Conservation (phyloP, 2,329 filamentous ascomycete genomes). For the Achaetomium macrosporum region DNA sequence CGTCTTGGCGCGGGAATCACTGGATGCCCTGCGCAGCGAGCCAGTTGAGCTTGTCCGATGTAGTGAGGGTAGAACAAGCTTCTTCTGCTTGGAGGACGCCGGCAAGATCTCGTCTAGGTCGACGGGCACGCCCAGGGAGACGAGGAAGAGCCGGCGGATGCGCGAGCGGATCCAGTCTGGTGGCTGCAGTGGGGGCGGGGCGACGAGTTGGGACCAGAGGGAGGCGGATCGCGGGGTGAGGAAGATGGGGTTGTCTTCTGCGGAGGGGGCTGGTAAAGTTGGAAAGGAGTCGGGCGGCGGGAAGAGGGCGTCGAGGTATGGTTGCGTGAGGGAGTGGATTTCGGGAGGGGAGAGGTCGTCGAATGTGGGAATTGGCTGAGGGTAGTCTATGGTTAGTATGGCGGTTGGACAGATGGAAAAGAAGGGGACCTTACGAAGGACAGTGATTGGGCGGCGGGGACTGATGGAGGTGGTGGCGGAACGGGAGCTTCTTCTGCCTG, state of each 20-base stretch:
- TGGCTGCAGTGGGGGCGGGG: conserved; percentile 87
- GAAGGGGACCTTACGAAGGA: conserved; percentile 26
- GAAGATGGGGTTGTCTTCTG: conserved; percentile 61
- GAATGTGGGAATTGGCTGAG: conserved; percentile 60
- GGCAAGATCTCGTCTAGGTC: conserved; percentile 96
- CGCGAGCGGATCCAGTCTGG: conserved; percentile 97
- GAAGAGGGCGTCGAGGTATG: conserved; percentile 63
- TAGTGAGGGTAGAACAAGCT: conserved; percentile 85
- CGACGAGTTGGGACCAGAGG: conserved; percentile 92
- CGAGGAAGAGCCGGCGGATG: conserved; percentile 88
- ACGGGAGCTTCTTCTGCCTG: conserved; percentile 39
- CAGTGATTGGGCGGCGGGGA: conserved; percentile 27
- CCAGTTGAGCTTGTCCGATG: conserved; percentile 41
- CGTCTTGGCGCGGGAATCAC: conserved; percentile 42
- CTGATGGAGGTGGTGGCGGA: conserved; percentile 21
- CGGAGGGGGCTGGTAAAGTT: conserved; percentile 42
- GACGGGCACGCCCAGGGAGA: conserved; percentile 91
- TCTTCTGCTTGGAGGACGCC: conserved; percentile 88
- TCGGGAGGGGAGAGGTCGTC: conserved; percentile 56
- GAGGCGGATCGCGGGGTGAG: conserved; percentile 82
- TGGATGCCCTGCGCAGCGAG: conserved; percentile 48
- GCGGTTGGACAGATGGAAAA: conserved; percentile 20
- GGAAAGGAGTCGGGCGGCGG: conserved; percentile 47
- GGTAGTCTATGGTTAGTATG: conserved; percentile 12
- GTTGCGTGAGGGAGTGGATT: conserved; percentile 54